These are phyloP conservation scores for Raphanus sativus DNA, from an alignment of 345 rosid species.

Conservation along the genomic window DNA sequence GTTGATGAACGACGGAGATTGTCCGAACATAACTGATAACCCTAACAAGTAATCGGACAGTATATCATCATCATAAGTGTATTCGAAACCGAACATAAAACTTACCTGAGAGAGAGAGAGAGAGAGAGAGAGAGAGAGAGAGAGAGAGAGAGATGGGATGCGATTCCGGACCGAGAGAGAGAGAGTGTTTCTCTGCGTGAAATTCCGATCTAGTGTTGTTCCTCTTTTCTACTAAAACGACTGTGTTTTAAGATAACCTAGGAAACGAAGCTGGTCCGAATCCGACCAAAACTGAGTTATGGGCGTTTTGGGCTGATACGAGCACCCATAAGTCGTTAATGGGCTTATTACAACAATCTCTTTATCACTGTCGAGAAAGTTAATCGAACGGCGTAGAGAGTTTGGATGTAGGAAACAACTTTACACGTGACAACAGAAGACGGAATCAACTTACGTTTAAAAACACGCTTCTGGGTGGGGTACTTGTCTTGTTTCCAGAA, in stretches of 20 bases:
- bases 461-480: background rate
- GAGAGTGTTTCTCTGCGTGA: background rate
- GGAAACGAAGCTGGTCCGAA: background rate
- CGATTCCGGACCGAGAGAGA: background rate
- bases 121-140: background rate
- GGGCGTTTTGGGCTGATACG: background rate
- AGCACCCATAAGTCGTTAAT: background rate
- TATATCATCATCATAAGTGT: background rate
- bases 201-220: slow-evolving; percentile 5
- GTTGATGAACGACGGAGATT: background rate
- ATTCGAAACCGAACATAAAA: background rate
- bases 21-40: background rate
- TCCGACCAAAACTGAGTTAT: background rate
- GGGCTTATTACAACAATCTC: background rate
- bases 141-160: background rate
- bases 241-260: slow-evolving; percentile 22
- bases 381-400: slow-evolving; percentile 1
- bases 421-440: slow-evolving; percentile 10
- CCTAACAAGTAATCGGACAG: background rate
- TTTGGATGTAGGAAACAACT: background rate
- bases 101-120: background rate
- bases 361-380: background rate
- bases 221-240: slow-evolving; percentile 17
- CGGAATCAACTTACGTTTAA: background rate
- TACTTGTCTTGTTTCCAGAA: slow-evolving; percentile 34